Base-by-base conservation (phyloP, 1,284 basidiomycete species). In the Macrocystidia cucumis region DNA sequence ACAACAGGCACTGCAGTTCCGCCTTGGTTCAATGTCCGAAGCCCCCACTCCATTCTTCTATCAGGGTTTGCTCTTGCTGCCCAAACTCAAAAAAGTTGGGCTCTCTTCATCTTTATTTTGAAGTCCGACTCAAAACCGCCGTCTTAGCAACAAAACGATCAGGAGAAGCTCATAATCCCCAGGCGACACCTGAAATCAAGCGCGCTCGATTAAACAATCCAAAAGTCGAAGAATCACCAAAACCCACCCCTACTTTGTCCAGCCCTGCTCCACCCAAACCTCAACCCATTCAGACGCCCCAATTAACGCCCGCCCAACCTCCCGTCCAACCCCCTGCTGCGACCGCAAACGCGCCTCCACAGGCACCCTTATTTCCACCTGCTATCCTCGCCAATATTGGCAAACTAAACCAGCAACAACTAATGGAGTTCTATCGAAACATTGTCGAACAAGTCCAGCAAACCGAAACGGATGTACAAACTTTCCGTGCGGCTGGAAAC, bases 11-110 rank as follows among this genome's bases (percentile, higher is more conserved):
- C 52, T 14, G 38, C 50, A 9, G 65, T 69, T 24, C 48, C 51
- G 1, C 70, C 77, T 2, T 83, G 78, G 74, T 83, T 82, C 46
- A 42, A 54, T 20, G 64, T 74, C 5, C 62, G 59, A 11, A 38
- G 63, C 2, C 52, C 59, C 0, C 72, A 81, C 47, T 44, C 51
- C 4, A 41, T 80, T 6, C 55, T 66, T 12, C 52, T 83, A 1
- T 58, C 65, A 14, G 67, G 75, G 6, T 72, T 74, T 40, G 57
- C 70, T 6, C 30, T 52, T 1, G 50, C 59, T 23, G 44, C 41
- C 25, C 44, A 42, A 13, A 60, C n/a, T n/a, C 56, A 40, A 76
- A 72, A 57, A 52, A 62, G 54, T 47, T 11, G 34, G 18, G n/a
- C 18, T n/a, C 17, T 16, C 43, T 44, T 22, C 42, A 40, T 33